These are phyloP conservation scores for Coniochaeta ligniaria DNA, from an alignment of 2,329 filamentous ascomycete genomes.

Conservation along the genomic window DNA sequence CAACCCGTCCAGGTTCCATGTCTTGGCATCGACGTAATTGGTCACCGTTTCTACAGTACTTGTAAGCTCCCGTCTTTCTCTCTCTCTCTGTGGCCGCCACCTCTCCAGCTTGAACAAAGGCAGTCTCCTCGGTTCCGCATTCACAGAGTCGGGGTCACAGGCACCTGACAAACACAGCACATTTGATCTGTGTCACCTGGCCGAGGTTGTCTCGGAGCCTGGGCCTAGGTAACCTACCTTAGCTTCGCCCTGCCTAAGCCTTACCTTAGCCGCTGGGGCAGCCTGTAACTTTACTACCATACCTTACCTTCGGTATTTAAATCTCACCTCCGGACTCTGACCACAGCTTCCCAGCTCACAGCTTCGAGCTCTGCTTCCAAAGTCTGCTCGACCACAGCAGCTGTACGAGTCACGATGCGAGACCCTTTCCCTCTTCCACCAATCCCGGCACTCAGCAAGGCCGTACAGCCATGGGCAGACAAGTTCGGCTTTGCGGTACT, in stretches of 20 bases:
- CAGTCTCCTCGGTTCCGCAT: no score
- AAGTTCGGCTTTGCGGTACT: slow-evolving; percentile 56
- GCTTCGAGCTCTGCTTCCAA: neutral
- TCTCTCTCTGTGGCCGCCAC: neutral
- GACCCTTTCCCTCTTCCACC: slow-evolving; percentile 64
- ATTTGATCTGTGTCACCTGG: neutral
- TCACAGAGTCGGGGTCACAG: neutral
- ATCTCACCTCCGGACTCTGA: neutral
- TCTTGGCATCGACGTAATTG: neutral
- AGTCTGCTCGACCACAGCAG: neutral
- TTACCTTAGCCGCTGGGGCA: neutral
- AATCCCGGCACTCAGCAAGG: slow-evolving; percentile 46
- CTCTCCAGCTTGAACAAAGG: no score
- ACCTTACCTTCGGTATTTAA: no score
- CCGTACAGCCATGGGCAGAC: slow-evolving; percentile 58
- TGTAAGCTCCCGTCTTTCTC: neutral
- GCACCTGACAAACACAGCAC: neutral
- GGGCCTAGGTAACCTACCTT: neutral
- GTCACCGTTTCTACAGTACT: neutral
- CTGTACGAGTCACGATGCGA: slow-evolving; percentile 48
- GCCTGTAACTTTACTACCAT: neutral
- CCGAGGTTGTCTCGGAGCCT: neutral
- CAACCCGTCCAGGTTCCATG: neutral
- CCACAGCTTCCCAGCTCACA: neutral
- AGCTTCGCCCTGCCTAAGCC: neutral